phyloP scores from a whole-genome alignment of 495 filamentous ascomycete genomes.

The Trichoderma orchidacearum region DNA sequence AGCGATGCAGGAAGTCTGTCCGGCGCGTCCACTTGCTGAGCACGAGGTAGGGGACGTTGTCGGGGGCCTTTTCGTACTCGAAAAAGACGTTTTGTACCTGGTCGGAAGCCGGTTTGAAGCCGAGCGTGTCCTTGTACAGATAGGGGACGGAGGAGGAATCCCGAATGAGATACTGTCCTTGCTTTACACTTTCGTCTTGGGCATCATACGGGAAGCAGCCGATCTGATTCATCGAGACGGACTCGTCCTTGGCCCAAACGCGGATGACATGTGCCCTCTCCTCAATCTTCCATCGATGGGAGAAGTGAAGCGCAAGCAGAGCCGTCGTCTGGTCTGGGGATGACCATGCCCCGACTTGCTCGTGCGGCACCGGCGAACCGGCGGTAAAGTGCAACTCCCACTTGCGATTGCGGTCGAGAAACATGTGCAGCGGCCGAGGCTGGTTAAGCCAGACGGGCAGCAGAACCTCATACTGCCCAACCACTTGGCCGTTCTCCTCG shows the following conservation, averaged over 20 bases:
- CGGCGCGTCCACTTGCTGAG: slow-evolving; percentile 38
- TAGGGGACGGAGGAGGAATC: slow-evolving; percentile 13
- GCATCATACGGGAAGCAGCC: background rate
- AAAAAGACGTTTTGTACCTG: slow-evolving; percentile 8
- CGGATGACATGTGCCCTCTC: slow-evolving; percentile 28
- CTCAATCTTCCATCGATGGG: slow-evolving; percentile 18
- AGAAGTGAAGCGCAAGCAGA: slow-evolving; percentile 36
- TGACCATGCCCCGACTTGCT: slow-evolving; percentile 9
- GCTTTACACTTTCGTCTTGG: background rate
- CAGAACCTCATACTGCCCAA: slow-evolving; percentile 28
- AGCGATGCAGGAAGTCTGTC: slow-evolving; percentile 45
- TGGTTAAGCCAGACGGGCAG: slow-evolving; percentile 29
- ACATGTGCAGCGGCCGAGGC: slow-evolving; percentile 30
- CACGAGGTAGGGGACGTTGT: slow-evolving; percentile 32
- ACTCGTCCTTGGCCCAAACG: slow-evolving; percentile 8
- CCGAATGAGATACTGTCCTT: slow-evolving; percentile 17
- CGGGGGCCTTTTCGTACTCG: slow-evolving; percentile 14
- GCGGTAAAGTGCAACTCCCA: slow-evolving; percentile 16
- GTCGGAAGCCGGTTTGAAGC: slow-evolving; percentile 20
- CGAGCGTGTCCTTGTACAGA: slow-evolving; percentile 17
- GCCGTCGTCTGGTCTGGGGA: slow-evolving; percentile 27
- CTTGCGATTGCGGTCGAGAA: slow-evolving; percentile 31
- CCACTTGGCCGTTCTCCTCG: slow-evolving; percentile 14
- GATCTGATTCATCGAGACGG: slow-evolving; percentile 8
- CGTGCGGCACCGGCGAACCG: background rate